Evolutionary conservation across 2,329 filamentous ascomycete species (phyloP).

Genomic region (Rhinocladiella similis): DNA sequence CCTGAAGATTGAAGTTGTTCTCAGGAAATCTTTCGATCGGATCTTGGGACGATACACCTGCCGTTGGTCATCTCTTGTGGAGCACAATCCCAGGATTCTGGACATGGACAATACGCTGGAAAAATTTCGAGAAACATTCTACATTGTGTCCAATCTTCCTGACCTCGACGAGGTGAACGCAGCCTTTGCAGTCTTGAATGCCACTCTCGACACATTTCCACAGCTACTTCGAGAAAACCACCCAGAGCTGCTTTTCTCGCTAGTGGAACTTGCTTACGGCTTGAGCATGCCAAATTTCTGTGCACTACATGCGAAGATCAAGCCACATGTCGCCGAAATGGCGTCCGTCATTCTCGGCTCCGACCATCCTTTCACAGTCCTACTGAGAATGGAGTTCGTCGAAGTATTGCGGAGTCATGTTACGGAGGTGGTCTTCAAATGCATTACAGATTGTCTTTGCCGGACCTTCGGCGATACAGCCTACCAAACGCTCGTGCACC

Average conservation of each 20-base stretch:
- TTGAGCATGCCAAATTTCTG: slow-evolving; percentile 12
- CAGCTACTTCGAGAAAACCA: slow-evolving; percentile 8
- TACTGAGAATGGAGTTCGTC: slow-evolving; percentile 13
- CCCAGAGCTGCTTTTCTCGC: slow-evolving; percentile 14
- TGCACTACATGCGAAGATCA: slow-evolving; percentile 7
- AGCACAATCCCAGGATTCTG: slow-evolving; percentile 3
- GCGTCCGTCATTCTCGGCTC: slow-evolving; percentile 9
- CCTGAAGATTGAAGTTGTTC: slow-evolving; percentile 11
- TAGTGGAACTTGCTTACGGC: slow-evolving; percentile 14
- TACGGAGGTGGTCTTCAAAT: slow-evolving; percentile 14
- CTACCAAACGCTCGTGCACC: slow-evolving; percentile 16
- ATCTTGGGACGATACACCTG: slow-evolving; percentile 12
- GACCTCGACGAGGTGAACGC: slow-evolving; percentile 5
- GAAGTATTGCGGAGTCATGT: slow-evolving; percentile 2
- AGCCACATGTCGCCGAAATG: slow-evolving; percentile 13
- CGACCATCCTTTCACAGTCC: slow-evolving; percentile 9
- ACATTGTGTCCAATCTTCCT: slow-evolving; percentile 12
- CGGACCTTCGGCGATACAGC: slow-evolving; percentile 12
- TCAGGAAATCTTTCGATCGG: slow-evolving; percentile 15
- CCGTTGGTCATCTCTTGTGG: slow-evolving; percentile 10
- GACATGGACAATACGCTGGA: slow-evolving; percentile 12
- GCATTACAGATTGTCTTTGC: slow-evolving; percentile 14
- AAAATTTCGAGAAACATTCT: slow-evolving; percentile 16
- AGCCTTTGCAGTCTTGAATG: slow-evolving; percentile 11
- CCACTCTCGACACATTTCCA: slow-evolving; percentile 13